phyloP scores from a whole-genome alignment of 2,329 filamentous ascomycete genomes.

The Aciculosporium take region DNA sequence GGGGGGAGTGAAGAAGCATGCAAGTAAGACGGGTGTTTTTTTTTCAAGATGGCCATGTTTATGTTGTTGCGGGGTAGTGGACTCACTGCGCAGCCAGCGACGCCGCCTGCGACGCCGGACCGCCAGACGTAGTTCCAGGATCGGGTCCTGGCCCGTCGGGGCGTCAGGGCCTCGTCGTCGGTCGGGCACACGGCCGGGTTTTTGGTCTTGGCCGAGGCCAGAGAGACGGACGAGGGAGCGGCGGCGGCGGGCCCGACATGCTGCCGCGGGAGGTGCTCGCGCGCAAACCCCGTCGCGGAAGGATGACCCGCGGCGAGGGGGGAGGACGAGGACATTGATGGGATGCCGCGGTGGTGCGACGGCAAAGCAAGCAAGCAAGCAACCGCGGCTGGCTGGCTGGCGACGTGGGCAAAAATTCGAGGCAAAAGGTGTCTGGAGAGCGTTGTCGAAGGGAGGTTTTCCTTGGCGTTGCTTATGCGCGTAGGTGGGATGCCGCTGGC shows the following conservation, averaged over 20 bases:
- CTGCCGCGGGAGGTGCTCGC: too few species aligned
- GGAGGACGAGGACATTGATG: conserved; percentile 38
- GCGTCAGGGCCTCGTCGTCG: conserved; percentile 31
- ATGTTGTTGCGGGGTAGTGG: neutral
- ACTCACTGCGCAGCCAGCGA: conserved; percentile 83
- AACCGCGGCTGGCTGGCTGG: too few species aligned
- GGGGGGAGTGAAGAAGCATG: too few species aligned
- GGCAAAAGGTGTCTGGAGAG: too few species aligned
- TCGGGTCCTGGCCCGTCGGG: conserved; percentile 38
- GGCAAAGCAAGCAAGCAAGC: too few species aligned
- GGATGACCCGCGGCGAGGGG: conserved; percentile 41
- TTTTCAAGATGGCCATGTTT: too few species aligned
- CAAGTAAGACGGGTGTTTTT: too few species aligned
- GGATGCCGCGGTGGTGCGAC: conserved; percentile 1
- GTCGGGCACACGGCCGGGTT: conserved; percentile 32
- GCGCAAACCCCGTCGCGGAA: conserved; percentile 25
- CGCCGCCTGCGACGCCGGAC: conserved; percentile 72
- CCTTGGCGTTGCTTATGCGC: too few species aligned
- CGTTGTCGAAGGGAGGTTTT: too few species aligned
- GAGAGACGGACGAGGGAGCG: conserved; percentile 7
- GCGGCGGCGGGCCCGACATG: conserved; percentile 11
- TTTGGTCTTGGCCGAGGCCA: conserved; percentile 11
- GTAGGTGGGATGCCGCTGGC: too few species aligned
- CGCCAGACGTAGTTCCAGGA: conserved; percentile 73
- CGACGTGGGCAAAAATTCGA: too few species aligned